phyloP scores from a whole-genome alignment of 306 rosid species.

The Sicyos edulis region DNA sequence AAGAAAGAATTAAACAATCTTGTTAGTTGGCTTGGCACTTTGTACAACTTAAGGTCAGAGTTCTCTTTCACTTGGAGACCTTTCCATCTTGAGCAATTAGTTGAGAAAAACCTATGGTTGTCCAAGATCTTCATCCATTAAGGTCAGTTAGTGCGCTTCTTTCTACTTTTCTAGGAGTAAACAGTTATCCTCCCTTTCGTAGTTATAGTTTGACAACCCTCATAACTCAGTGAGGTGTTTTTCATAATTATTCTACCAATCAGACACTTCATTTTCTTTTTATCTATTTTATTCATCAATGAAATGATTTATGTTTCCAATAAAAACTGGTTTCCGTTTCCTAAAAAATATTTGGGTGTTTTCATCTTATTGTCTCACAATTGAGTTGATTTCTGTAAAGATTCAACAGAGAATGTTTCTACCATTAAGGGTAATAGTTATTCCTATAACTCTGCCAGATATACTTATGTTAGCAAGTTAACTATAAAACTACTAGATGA shows the following conservation, averaged over 20 bases:
- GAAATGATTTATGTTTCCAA: neutral
- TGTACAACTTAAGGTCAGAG: neutral
- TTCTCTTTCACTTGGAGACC: neutral
- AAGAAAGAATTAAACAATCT: neutral
- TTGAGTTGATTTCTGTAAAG: constrained; percentile 1
- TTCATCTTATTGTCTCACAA: neutral
- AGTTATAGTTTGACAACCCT: neutral
- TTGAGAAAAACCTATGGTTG: neutral
- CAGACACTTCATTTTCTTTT: too few relatives aligned
- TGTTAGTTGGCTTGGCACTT: neutral
- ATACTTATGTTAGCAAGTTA: constrained; percentile 81
- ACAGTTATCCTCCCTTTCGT: neutral
- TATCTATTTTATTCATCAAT: neutral
- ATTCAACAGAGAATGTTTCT: constrained; percentile 13
- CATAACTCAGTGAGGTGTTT: neutral
- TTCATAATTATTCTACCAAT: too few relatives aligned
- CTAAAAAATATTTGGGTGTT: neutral
- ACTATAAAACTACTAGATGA: constrained; percentile 81
- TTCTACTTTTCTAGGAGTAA: neutral
- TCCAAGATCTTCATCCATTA: neutral
- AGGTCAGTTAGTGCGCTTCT: constrained; percentile 4
- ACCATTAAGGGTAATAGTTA: constrained; percentile 19
- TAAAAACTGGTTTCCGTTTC: too few relatives aligned
- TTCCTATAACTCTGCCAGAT: constrained; percentile 56
- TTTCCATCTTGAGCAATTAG: constrained; percentile 12